A percentile compares a stretch with the other conserved stretches of the same genome.
Conservation (phyloP, 2,329 filamentous ascomycete genomes). For the Phialophora macrospora region DNA sequence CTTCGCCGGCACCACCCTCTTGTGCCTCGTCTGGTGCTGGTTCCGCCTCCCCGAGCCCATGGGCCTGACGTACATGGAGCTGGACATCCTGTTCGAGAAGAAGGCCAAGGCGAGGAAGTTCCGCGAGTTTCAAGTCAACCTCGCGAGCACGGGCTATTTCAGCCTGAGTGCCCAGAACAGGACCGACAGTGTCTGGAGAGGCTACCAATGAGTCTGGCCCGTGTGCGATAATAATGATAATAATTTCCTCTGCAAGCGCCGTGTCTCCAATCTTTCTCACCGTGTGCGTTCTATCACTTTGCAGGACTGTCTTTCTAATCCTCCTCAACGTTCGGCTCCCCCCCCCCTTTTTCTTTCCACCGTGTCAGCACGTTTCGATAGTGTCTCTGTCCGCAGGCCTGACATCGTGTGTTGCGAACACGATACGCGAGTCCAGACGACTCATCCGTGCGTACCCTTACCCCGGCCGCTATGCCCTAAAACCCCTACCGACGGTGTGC, state of each 20-base stretch:
- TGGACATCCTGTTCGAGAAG: slow-evolving; percentile 51
- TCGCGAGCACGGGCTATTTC: slow-evolving; percentile 38
- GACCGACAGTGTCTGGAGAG: slow-evolving; percentile 32
- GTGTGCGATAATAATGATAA: no score
- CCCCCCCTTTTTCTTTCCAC: no score
- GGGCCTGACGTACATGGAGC: slow-evolving; percentile 49
- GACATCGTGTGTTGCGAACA: no score
- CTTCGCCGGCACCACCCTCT: slow-evolving; percentile 46
- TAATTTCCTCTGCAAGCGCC: no score
- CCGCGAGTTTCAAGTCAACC: slow-evolving; percentile 38
- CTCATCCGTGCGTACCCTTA: no score
- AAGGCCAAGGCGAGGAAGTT: slow-evolving; percentile 47
- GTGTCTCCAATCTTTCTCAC: no score
- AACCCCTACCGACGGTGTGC: no score
- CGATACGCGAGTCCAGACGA: neutral
- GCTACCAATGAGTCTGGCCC: slow-evolving; percentile 14
- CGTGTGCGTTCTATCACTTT: no score
- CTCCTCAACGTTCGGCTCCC: neutral
- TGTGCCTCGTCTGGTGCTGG: slow-evolving; percentile 47
- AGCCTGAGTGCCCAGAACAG: slow-evolving; percentile 29
- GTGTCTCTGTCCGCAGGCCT: no score
- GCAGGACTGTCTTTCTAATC: no score
- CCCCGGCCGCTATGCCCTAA: no score
- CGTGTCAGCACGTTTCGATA: neutral
- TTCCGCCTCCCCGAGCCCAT: slow-evolving; percentile 51